Conservation (phyloP, 352 stramenopile species). For the Globisporangium radiosum region DNA sequence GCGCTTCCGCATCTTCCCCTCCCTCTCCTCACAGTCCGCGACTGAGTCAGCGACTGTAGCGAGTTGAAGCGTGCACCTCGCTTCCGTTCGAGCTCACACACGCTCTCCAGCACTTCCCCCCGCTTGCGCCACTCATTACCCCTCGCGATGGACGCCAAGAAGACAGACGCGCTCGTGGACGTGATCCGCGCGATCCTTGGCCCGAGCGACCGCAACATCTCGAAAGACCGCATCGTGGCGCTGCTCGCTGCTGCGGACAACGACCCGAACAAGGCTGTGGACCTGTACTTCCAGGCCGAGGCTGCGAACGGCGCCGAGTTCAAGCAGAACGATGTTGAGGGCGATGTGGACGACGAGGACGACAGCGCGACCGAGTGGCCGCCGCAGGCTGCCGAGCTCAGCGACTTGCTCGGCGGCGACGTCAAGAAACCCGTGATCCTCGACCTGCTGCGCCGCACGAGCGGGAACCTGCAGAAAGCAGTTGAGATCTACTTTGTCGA, state of each 20-base stretch:
- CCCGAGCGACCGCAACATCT: conserved; percentile 39
- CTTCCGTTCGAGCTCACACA: too few species aligned
- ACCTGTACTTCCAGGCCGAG: conserved; percentile 72
- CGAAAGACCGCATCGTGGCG: conserved; percentile 56
- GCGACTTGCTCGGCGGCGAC: conserved; percentile 66
- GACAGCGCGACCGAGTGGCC: conserved; percentile 27
- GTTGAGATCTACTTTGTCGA: conserved; percentile 79
- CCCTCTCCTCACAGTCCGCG: too few species aligned
- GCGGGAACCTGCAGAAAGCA: conserved; percentile 65
- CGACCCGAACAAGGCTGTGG: conserved; percentile 79
- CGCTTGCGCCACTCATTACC: neutral
- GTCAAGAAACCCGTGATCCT: conserved; percentile 49
- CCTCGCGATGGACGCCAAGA: conserved; percentile 33
- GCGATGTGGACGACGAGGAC: conserved; percentile 29
- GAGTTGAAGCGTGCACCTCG: too few species aligned
- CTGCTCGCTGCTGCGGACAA: conserved; percentile 52
- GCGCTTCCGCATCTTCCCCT: too few species aligned
- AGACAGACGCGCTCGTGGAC: conserved; percentile 64
- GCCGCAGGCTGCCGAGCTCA: conserved; percentile 44
- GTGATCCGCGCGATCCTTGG: conserved; percentile 76
- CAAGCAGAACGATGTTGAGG: conserved; percentile 49
- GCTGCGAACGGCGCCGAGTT: conserved; percentile 28
- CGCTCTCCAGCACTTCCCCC: too few species aligned
- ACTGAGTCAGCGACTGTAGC: too few species aligned
- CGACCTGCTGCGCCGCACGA: conserved; percentile 50